A percentile compares a stretch with the other conserved stretches of the same genome.
phyloP scores from a whole-genome alignment of 1,139 yeast genomes.

The Nakaseomyces nivariensis region DNA sequence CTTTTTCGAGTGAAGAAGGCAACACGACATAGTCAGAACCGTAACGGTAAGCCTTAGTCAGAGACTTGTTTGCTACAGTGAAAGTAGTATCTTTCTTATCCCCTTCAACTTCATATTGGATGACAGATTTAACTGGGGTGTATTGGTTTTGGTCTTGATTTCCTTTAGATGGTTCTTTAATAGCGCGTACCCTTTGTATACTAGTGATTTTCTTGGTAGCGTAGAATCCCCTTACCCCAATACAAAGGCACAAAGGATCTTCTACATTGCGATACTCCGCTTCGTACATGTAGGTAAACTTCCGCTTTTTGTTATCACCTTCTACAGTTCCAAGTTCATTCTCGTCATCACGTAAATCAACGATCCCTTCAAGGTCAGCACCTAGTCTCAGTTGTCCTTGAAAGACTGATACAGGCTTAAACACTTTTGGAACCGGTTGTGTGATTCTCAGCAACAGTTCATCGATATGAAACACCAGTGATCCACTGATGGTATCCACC shows the following conservation, averaged over 20 bases:
- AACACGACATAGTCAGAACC: slow-evolving; percentile 53
- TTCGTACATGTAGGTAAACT: slow-evolving; percentile 13
- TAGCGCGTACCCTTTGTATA: slow-evolving; percentile 30
- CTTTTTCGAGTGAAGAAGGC: slow-evolving; percentile 37
- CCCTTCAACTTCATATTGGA: slow-evolving; percentile 27
- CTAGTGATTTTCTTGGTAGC: slow-evolving; percentile 43
- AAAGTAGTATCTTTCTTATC: slow-evolving; percentile 21
- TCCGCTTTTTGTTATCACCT: neutral
- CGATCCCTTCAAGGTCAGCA: slow-evolving; percentile 21
- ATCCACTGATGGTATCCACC: slow-evolving; percentile 15
- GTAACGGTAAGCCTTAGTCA: slow-evolving; percentile 51
- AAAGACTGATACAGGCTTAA: slow-evolving; percentile 33
- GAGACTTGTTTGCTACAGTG: slow-evolving; percentile 26
- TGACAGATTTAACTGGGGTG: slow-evolving; percentile 19
- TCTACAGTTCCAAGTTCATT: neutral
- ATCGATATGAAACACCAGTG: slow-evolving; percentile 15
- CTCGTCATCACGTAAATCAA: neutral
- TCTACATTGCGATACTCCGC: slow-evolving; percentile 12
- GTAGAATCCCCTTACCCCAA: slow-evolving; percentile 58
- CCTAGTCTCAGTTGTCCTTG: slow-evolving; percentile 35
- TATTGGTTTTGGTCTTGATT: slow-evolving; percentile 5
- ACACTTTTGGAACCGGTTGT: slow-evolving; percentile 14
- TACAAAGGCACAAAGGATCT: slow-evolving; percentile 27
- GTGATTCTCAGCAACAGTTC: slow-evolving; percentile 17
- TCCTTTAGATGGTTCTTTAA: slow-evolving; percentile 8